Evolutionary conservation across 805 yeast genomes (phyloP).

Genomic region (Suhomyces canberraensis): DNA sequence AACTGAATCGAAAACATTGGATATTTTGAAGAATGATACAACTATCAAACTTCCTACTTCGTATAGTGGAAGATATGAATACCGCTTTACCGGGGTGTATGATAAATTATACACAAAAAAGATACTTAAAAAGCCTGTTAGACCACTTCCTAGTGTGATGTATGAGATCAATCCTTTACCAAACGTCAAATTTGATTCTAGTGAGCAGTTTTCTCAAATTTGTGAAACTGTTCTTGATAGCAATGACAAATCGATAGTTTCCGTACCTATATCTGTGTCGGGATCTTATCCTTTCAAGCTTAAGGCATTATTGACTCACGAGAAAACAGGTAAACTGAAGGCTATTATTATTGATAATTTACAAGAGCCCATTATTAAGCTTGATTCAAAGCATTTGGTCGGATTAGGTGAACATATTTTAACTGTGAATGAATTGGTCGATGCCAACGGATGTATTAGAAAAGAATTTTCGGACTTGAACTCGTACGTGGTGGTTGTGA

Average conservation of each 20-base stretch:
- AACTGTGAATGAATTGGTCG: slow-evolving; percentile 55
- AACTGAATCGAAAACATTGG: slow-evolving; percentile 31
- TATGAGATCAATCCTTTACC: slow-evolving; percentile 63
- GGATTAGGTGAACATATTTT: slow-evolving; percentile 71
- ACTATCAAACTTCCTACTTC: slow-evolving; percentile 39
- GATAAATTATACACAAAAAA: slow-evolving; percentile 57
- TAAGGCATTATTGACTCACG: slow-evolving; percentile 57
- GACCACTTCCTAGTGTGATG: slow-evolving; percentile 16
- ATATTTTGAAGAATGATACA: slow-evolving; percentile 24
- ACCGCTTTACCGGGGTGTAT: slow-evolving; percentile 56
- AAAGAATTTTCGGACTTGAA: slow-evolving; percentile 37
- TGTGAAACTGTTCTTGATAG: slow-evolving; percentile 36
- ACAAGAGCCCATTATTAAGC: slow-evolving; percentile 16
- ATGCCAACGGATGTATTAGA: slow-evolving; percentile 66
- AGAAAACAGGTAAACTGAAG: slow-evolving; percentile 52
- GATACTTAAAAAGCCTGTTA: slow-evolving; percentile 1
- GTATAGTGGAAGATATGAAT: slow-evolving; percentile 58
- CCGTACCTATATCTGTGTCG: slow-evolving; percentile 48
- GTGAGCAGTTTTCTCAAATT: slow-evolving; percentile 46
- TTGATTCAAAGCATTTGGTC: slow-evolving; percentile 42
- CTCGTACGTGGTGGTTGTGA: slow-evolving; percentile 54
- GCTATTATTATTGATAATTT: slow-evolving; percentile 44
- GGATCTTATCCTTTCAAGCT: slow-evolving; percentile 66
- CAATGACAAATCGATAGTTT: slow-evolving; percentile 22
- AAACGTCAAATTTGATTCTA: slow-evolving; percentile 45